These are phyloP conservation scores for Syncephalastrum monosporum DNA, from an alignment of 371 early-diverging fungal species.

Conservation along the genomic window DNA sequence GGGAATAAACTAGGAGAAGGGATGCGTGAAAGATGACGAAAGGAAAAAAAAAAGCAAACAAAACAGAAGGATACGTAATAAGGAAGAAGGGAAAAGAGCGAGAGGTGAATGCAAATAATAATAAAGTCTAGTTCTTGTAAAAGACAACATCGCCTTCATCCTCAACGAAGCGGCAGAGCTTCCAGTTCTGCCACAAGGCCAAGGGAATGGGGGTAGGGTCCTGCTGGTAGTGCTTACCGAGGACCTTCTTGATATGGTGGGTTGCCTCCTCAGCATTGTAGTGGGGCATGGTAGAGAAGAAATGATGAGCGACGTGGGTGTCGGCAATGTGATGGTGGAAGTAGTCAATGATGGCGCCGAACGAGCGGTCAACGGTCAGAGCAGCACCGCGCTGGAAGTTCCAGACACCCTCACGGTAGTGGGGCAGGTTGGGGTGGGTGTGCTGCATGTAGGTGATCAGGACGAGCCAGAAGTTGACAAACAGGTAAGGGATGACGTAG, in stretches of 20 bases:
- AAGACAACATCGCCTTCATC: conserved; percentile 71
- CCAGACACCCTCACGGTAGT: conserved; percentile 78
- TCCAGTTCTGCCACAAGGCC: conserved; percentile 64
- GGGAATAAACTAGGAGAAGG: not conserved
- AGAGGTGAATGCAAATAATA: conserved; percentile 3
- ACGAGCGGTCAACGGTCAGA: conserved; percentile 81
- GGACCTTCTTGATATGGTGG: conserved; percentile 61
- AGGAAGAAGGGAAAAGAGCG: not conserved
- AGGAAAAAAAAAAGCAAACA: conserved; percentile 3
- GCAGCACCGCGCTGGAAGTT: conserved; percentile 84
- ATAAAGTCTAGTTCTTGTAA: conserved; percentile 44
- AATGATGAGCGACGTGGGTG: conserved; percentile 86
- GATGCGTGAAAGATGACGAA: not conserved
- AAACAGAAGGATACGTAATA: not conserved
- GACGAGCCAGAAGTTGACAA: conserved; percentile 84
- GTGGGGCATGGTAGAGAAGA: conserved; percentile 90
- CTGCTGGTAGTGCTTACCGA: conserved; percentile 72
- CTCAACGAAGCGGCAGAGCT: conserved; percentile 81
- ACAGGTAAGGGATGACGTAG: conserved; percentile 80
- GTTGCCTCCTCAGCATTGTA: conserved; percentile 89
- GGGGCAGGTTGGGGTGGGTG: conserved; percentile 77
- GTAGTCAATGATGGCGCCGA: conserved; percentile 73
- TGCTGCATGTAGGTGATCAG: conserved; percentile 88
- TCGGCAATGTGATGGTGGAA: conserved; percentile 82
- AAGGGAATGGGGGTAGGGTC: conserved; percentile 67